A percentile compares a stretch with the other conserved stretches of the same genome.
These are phyloP conservation scores for Poa pratensis DNA, from an alignment of 176 grass and related monocot genomes.

Conservation along the genomic window DNA sequence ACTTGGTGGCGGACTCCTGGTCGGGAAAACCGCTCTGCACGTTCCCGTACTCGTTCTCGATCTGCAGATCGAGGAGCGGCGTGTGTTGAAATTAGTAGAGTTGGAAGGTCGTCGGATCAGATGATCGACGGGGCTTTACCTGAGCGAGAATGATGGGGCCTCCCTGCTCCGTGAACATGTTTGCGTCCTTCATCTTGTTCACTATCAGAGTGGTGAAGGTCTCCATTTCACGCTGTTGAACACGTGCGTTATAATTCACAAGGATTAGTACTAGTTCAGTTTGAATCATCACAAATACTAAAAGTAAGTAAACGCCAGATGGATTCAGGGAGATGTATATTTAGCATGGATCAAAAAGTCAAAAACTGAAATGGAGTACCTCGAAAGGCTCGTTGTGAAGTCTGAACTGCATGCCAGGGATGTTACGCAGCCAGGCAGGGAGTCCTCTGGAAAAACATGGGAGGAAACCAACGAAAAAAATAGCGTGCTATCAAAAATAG, in stretches of 20 bases:
- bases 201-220: slow-evolving; percentile 61
- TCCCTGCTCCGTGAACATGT: slow-evolving; percentile 54
- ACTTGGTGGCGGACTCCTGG: slow-evolving; percentile 21
- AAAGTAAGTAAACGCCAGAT: neutral
- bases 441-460: slow-evolving; percentile 46
- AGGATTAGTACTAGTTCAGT: neutral
- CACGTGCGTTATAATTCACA: neutral
- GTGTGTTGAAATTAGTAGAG: neutral
- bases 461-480: too few relatives aligned
- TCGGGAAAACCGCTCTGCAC: slow-evolving; percentile 26
- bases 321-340: neutral
- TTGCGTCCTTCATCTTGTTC: slow-evolving; percentile 56
- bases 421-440: slow-evolving; percentile 59
- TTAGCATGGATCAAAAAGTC: neutral
- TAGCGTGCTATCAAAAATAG: too few relatives aligned
- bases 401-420: slow-evolving; percentile 61
- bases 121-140: slow-evolving; percentile 28
- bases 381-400: slow-evolving; percentile 64
- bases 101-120: neutral
- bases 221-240: slow-evolving; percentile 62
- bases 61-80: slow-evolving; percentile 20
- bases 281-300: neutral
- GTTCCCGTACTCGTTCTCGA: slow-evolving; percentile 79
- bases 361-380: slow-evolving; percentile 13
- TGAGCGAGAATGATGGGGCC: slow-evolving; percentile 71